Percentiles rank a stretch among this genome's conserved stretches.
Conservation (phyloP, 306 rosid species). For the Vigna unguiculata region DNA sequence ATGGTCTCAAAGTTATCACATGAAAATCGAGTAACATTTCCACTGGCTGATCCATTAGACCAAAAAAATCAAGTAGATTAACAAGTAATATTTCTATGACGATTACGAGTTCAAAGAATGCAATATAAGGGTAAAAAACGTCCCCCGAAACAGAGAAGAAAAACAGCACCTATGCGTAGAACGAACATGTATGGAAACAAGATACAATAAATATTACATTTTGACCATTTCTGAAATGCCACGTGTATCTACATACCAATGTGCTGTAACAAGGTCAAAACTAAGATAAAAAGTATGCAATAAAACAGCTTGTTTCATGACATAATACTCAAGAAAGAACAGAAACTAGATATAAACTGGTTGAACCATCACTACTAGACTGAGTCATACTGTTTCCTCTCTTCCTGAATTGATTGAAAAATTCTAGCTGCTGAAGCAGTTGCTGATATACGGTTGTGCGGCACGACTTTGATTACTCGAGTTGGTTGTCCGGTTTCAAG, state of each 20-base stretch:
- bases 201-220: conserved; percentile 38
- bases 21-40: not conserved
- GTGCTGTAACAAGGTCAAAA: conserved; percentile 45
- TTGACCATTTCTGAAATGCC: conserved; percentile 45
- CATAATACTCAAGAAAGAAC: conserved; percentile 28
- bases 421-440: conserved; percentile 95
- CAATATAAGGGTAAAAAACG: no score
- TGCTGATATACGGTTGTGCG: conserved; percentile 84
- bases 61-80: not conserved
- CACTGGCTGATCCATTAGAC: not conserved
- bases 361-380: conserved; percentile 41
- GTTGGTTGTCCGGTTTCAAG: conserved; percentile 52
- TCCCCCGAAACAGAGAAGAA: no score
- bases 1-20: not conserved
- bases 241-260: conserved; percentile 50
- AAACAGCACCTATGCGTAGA: not conserved
- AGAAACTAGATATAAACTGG: conserved; percentile 22
- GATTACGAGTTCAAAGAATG: not conserved
- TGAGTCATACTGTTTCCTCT: conserved; percentile 69
- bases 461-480: conserved; percentile 87
- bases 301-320: conserved; percentile 35
- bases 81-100: not conserved
- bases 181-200: conserved; percentile 4
- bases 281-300: conserved; percentile 26
- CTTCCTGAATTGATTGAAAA: conserved; percentile 90